Percentiles rank a stretch among this genome's conserved stretches.
These are phyloP conservation scores for Aspergillus novofumigatus DNA, from an alignment of 2,329 filamentous ascomycete species.

Conservation along the genomic window DNA sequence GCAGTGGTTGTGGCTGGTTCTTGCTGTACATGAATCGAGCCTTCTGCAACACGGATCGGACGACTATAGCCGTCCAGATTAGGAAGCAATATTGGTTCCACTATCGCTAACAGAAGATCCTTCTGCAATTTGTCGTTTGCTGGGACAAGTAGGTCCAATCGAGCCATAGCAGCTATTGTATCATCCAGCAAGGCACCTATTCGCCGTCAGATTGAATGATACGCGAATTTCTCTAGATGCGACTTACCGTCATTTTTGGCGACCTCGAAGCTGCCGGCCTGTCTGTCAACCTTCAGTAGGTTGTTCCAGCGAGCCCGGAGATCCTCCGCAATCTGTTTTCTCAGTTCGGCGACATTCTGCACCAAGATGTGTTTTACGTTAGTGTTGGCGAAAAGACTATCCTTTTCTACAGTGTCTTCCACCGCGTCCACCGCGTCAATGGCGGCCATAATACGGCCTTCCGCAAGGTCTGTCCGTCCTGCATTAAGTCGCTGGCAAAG, in stretches of 20 bases:
- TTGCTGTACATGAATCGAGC: slow-evolving; percentile 24
- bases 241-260: slow-evolving; percentile 50
- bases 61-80: slow-evolving; percentile 20
- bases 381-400: slow-evolving; percentile 30
- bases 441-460: slow-evolving; percentile 44
- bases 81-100: slow-evolving; percentile 32
- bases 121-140: slow-evolving; percentile 31
- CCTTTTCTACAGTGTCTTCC: slow-evolving; percentile 24
- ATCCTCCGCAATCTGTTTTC: slow-evolving; percentile 60
- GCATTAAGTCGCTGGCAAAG: slow-evolving; percentile 48
- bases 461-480: slow-evolving; percentile 43
- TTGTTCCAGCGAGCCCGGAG: slow-evolving; percentile 68
- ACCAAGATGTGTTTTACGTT: slow-evolving; percentile 55
- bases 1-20: slow-evolving; percentile 23
- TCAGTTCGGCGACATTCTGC: slow-evolving; percentile 62
- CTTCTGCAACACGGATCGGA: slow-evolving; percentile 23
- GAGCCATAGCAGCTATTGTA: slow-evolving; percentile 28
- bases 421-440: slow-evolving; percentile 48
- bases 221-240: slow-evolving; percentile 2
- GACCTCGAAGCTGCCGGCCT: slow-evolving; percentile 55
- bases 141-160: slow-evolving; percentile 27
- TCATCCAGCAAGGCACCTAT: slow-evolving; percentile 23
- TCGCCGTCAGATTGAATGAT: slow-evolving; percentile 3
- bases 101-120: slow-evolving; percentile 26
- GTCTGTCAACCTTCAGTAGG: slow-evolving; percentile 60